These are phyloP conservation scores for Venustampulla echinocandica DNA, from an alignment of 495 filamentous ascomycete species.

Conservation along the genomic window DNA sequence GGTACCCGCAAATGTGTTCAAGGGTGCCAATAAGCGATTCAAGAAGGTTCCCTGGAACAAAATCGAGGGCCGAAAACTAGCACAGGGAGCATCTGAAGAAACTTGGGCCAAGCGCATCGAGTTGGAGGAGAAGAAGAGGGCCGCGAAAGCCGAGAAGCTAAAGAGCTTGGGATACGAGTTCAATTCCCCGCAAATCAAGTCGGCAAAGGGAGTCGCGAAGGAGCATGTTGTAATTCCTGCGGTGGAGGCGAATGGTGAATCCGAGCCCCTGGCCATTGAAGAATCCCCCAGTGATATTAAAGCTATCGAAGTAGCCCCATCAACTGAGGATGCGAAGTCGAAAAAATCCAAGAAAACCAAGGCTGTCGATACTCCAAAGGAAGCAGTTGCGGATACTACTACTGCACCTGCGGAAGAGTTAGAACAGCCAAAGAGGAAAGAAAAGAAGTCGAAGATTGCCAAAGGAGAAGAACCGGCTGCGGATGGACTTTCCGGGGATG, in stretches of 20 bases:
- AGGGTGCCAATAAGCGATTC: conserved; percentile 80
- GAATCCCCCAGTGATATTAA: conserved; percentile 4
- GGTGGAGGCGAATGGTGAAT: conserved; percentile 16
- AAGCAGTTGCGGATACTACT: not conserved
- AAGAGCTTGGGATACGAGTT: conserved; percentile 81
- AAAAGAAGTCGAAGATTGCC: conserved; percentile 11
- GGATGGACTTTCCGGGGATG: too few relatives aligned
- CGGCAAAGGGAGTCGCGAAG: conserved; percentile 46
- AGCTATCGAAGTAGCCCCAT: conserved; percentile 1
- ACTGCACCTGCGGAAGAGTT: not conserved
- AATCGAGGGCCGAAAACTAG: conserved; percentile 65
- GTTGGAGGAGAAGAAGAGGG: conserved; percentile 59
- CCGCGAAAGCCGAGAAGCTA: conserved; percentile 59
- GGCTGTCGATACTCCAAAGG: not conserved
- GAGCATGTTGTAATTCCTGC: conserved; percentile 24
- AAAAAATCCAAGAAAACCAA: conserved; percentile 15
- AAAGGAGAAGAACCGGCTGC: conserved; percentile 5
- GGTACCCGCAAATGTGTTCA: conserved; percentile 72
- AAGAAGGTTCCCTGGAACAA: conserved; percentile 79
- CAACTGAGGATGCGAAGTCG: not conserved
- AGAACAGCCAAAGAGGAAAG: conserved; percentile 11
- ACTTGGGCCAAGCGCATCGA: conserved; percentile 66
- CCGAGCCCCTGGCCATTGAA: conserved; percentile 27
- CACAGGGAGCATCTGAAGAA: conserved; percentile 58
- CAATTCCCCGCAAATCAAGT: conserved; percentile 63